A percentile compares a stretch with the other conserved stretches of the same genome.
Conservation (phyloP, 2,329 filamentous ascomycete species). For the Cladosporium sp. region DNA sequence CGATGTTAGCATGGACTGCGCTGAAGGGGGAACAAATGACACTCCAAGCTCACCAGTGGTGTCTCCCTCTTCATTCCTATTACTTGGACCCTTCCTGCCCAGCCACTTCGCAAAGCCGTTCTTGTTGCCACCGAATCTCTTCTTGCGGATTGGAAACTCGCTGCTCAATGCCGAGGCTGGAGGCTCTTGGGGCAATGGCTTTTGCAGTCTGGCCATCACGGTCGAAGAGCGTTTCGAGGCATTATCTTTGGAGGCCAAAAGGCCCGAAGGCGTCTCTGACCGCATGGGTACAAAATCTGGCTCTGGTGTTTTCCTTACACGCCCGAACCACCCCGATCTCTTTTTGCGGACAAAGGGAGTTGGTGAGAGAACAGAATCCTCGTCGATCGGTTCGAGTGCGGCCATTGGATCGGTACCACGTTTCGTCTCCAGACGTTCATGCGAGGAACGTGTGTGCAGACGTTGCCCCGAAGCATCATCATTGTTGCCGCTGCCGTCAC, state of each 20-base stretch:
- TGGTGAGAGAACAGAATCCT: slow-evolving; percentile 22
- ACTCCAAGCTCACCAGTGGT: slow-evolving; percentile 9
- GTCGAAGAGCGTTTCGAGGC: slow-evolving; percentile 14
- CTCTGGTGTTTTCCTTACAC: slow-evolving; percentile 23
- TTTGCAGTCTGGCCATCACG: slow-evolving; percentile 24
- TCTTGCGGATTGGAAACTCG: slow-evolving; percentile 42
- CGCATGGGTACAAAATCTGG: slow-evolving; percentile 8
- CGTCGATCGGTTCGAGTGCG: slow-evolving; percentile 25
- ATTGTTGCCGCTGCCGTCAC: slow-evolving; percentile 26
- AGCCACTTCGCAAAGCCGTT: slow-evolving; percentile 50
- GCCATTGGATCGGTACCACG: slow-evolving; percentile 18
- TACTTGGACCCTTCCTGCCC: slow-evolving; percentile 42
- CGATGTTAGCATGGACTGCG: background rate
- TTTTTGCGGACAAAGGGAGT: slow-evolving; percentile 34
- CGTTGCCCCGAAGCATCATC: slow-evolving; percentile 15
- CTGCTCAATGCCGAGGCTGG: slow-evolving; percentile 31
- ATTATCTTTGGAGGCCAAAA: slow-evolving; percentile 18
- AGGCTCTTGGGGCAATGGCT: slow-evolving; percentile 29
- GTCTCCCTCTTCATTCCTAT: slow-evolving; percentile 17
- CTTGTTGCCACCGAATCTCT: slow-evolving; percentile 33
- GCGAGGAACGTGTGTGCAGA: slow-evolving; percentile 18
- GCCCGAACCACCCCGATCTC: slow-evolving; percentile 44
- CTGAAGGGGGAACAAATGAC: background rate
- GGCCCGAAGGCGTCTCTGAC: background rate
- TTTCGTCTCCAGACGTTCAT: slow-evolving; percentile 20